These are phyloP conservation scores for thale cress (Arabidopsis thaliana) DNA, from an alignment of 345 rosid species.

Conservation along the genomic window TAIR10.1 NC_003070.9:4437001-4437500, in stretches of 20 bases:
- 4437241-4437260: conserved; percentile 90
- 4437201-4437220: conserved; percentile 34
- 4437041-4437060: neutral
- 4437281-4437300: conserved; percentile 94
- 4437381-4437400: neutral
- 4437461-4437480: conserved; percentile 98
- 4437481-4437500: conserved; percentile 87
- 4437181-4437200: neutral
- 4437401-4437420: neutral
- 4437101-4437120: conserved; percentile 81
- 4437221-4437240: conserved; percentile 94
- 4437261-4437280: conserved; percentile 81
- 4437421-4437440: conserved; percentile 73
- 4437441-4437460: conserved; percentile 89
- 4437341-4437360: conserved; percentile 13
- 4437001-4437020: conserved; percentile 59
- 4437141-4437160: conserved; percentile 30
- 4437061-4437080: conserved; percentile 51
- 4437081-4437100: conserved; percentile 96
- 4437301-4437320: conserved; percentile 93
- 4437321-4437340: conserved; percentile 81
- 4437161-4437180: conserved; percentile 5
- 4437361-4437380: conserved; percentile 13
- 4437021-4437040: conserved; percentile 1
- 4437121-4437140: conserved; percentile 79